Percentiles rank a stretch among this genome's conserved stretches.
Conservation (phyloP, 1,139 yeast genomes). For the Pichia sp. region DNA sequence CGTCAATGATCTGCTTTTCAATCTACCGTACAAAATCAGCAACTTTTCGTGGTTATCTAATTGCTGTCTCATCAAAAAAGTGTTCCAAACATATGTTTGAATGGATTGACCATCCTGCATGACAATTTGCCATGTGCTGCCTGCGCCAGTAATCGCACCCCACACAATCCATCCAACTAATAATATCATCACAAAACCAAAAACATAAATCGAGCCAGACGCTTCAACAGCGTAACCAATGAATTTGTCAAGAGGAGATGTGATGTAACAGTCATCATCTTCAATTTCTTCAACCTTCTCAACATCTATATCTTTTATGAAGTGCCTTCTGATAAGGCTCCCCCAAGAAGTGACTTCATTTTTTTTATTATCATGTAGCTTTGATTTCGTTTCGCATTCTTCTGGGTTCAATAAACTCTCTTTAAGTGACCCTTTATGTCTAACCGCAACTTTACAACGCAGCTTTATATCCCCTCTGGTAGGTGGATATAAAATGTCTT, state of each 20-base stretch:
- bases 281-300: slow-evolving; percentile 6
- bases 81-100: slow-evolving; percentile 32
- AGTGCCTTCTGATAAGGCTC: neutral
- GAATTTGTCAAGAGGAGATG: slow-evolving; percentile 12
- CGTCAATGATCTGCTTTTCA: slow-evolving; percentile 26
- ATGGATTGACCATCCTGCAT: slow-evolving; percentile 36
- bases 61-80: slow-evolving; percentile 33
- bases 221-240: slow-evolving; percentile 11
- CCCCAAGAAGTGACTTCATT: neutral
- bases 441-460: slow-evolving; percentile 1
- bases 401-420: neutral
- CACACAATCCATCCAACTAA: slow-evolving; percentile 26
- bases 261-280: slow-evolving; percentile 1
- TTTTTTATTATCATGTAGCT: neutral
- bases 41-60: slow-evolving; percentile 20
- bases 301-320: neutral
- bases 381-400: neutral
- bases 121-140: slow-evolving; percentile 31
- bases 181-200: slow-evolving; percentile 22
- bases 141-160: slow-evolving; percentile 25
- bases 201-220: slow-evolving; percentile 26
- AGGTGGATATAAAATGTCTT: slow-evolving; percentile 2
- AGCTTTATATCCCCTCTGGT: slow-evolving; percentile 6
- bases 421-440: neutral
- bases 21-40: slow-evolving; percentile 18